Evolutionary conservation across 495 filamentous ascomycete species (phyloP).

Genomic region (Apodospora peruviana): DNA sequence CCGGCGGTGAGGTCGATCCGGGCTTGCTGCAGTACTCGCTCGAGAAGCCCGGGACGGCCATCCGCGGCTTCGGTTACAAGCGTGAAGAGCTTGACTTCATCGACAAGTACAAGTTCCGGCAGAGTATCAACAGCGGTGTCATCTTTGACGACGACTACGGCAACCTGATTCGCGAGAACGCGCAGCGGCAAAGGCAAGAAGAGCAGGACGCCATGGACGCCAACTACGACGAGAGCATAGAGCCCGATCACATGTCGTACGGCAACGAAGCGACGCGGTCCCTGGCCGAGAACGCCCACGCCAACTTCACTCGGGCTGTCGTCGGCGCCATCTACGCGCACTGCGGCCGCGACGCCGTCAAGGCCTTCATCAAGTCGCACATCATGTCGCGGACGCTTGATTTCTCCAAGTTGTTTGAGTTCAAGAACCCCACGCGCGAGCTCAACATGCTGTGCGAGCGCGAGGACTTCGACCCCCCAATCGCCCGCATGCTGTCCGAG

Average conservation of each 20-base stretch:
- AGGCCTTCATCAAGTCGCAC: slow-evolving; percentile 76
- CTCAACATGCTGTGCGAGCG: slow-evolving; percentile 72
- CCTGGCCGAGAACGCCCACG: slow-evolving; percentile 31
- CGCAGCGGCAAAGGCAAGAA: slow-evolving; percentile 1
- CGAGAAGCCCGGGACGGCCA: slow-evolving; percentile 51
- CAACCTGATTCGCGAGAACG: slow-evolving; percentile 37
- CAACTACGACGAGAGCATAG: not conserved
- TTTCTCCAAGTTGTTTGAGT: slow-evolving; percentile 70
- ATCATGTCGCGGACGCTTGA: slow-evolving; percentile 76
- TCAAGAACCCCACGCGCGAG: slow-evolving; percentile 76
- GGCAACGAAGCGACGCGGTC: slow-evolving; percentile 24
- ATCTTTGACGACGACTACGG: slow-evolving; percentile 80
- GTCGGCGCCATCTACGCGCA: slow-evolving; percentile 83
- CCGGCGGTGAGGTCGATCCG: slow-evolving; percentile 87
- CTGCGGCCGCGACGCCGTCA: slow-evolving; percentile 60
- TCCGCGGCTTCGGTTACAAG: slow-evolving; percentile 33
- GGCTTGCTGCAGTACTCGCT: slow-evolving; percentile 80
- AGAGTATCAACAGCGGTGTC: slow-evolving; percentile 63
- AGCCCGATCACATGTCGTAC: slow-evolving; percentile 15
- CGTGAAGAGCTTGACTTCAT: slow-evolving; percentile 31
- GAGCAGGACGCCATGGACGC: slow-evolving; percentile 3
- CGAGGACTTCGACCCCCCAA: slow-evolving; percentile 82
- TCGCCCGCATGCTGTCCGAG: slow-evolving; percentile 81
- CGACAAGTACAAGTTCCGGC: slow-evolving; percentile 55
- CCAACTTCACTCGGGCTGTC: slow-evolving; percentile 71